phyloP scores from a whole-genome alignment of 768 basidiomycete species.

The Hygrophoropsis aurantiaca region DNA sequence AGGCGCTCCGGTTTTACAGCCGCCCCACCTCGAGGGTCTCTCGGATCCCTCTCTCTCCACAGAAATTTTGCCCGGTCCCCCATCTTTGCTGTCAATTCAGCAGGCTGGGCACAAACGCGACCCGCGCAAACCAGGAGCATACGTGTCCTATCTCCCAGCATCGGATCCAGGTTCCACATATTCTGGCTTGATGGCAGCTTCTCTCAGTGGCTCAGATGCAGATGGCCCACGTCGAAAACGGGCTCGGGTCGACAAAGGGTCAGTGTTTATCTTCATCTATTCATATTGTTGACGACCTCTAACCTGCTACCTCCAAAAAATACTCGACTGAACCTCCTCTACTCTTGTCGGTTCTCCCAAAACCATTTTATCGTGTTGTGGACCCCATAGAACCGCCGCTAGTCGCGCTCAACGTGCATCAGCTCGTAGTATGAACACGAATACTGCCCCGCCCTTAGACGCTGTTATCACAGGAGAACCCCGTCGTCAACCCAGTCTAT shows the following conservation, averaged over 20 bases:
- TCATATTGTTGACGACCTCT: conserved; percentile 11
- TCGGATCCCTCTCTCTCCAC: conserved; percentile 77
- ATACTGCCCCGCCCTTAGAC: conserved; percentile 28
- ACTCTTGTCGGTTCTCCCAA: conserved; percentile 26
- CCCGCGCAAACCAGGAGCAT: conserved; percentile 69
- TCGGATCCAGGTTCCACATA: conserved; percentile 90
- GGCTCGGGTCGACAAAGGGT: conserved; percentile 73
- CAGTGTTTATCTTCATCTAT: conserved; percentile 33
- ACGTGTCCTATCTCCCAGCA: conserved; percentile 77
- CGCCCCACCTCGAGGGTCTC: conserved; percentile 73
- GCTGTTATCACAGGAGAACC: conserved; percentile 40
- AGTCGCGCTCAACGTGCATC: conserved; percentile 74
- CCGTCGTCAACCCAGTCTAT: conserved; percentile 34
- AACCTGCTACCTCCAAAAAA: conserved; percentile 11
- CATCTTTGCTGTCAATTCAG: conserved; percentile 68
- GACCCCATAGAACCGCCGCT: conserved; percentile 46
- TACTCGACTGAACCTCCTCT: conserved; percentile 15
- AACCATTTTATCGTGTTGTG: conserved; percentile 10
- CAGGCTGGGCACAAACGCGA: conserved; percentile 76
- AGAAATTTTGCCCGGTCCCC: conserved; percentile 88
- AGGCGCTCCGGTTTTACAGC: conserved; percentile 72
- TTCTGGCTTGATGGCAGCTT: conserved; percentile 69
- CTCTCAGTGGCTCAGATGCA: conserved; percentile 54
- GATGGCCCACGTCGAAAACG: conserved; percentile 73
- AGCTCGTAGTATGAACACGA: conserved; percentile 59